Conservation (phyloP, 176 grass and related monocot genomes). For the Dendrocalamus sinicus region DNA sequence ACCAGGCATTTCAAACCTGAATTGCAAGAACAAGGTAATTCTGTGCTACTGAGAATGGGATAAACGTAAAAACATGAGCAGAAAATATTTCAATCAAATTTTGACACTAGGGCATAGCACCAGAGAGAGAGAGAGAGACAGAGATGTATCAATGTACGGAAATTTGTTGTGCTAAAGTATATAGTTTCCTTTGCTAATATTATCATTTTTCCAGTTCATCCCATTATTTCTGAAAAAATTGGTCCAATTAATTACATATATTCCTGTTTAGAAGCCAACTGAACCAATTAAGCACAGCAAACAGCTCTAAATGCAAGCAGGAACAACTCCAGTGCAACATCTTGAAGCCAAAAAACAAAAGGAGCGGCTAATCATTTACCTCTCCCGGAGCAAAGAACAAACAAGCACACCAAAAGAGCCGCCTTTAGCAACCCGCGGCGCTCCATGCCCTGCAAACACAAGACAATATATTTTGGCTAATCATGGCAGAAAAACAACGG, state of each 20-base stretch:
- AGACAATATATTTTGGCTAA: neutral
- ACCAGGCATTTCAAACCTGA: neutral
- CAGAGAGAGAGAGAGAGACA: neutral
- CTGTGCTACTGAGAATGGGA: neutral
- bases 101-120: neutral
- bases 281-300: neutral
- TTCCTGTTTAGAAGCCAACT: neutral
- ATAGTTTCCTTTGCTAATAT: neutral
- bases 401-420: slow-evolving; percentile 50
- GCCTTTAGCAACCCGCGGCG: slow-evolving; percentile 48
- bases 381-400: slow-evolving; percentile 60
- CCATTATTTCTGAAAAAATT: neutral
- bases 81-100: neutral
- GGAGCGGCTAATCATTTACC: slow-evolving; percentile 23
- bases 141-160: neutral
- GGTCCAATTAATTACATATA: neutral
- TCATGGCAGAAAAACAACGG: neutral
- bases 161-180: neutral
- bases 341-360: neutral
- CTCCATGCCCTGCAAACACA: slow-evolving; percentile 47
- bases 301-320: neutral
- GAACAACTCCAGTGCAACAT: neutral
- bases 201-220: neutral
- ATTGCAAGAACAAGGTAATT: neutral
- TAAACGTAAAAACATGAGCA: neutral